Evolutionary conservation across 306 rosid species (phyloP), one percentile per base, ranked within the genome.

Genomic region (Fragaria nilgerrensis): DNA sequence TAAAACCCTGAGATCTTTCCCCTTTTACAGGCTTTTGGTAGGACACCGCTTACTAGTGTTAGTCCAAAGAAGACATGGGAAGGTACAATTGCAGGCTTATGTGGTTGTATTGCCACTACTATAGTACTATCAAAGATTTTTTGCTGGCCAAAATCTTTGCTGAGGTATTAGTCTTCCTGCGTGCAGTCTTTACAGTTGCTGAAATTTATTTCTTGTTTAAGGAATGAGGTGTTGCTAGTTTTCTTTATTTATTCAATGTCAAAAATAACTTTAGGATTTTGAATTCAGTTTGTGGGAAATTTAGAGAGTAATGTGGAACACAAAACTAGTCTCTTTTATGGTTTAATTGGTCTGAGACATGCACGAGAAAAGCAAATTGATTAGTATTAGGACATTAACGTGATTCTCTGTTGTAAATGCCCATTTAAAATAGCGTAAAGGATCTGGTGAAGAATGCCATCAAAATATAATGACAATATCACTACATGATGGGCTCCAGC

Each of bases 61-160:
- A 95, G 99, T 85, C 99, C 99, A 55, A 95, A 92, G 84, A 95
- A 95, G 89, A 95, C 97, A 45, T 95, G 99, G 99, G 97, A 95
- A 84, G 99, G 99, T 78, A 92, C 99, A 62, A 85, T 92, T 74
- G 81, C 88, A 58, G 99, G 99, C 79, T 87, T 95, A 85, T 88
- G 90, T 81, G 97, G 99, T 75, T 95, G 97, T 81, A 82, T 95
- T 75, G 88, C 85, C 80, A 95, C 97, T 75, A 88, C 96, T 50
- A 83, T 89, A 50, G 34, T 89, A 56, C 85, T 92, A 62, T 89
- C 96, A 27, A 90, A 85, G 82, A 69, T 84, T 70, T 81, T 92
- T 87, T 72, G 88, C 89, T 95, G 99, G 99, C 99, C 97, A 39
- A 70, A 83, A 78, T 88, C 97, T 25, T 45, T 88, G 83, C 61